A percentile compares a stretch with the other conserved stretches of the same genome.
Conservation (phyloP, 306 rosid genomes). For the Dryas drummondii region DNA sequence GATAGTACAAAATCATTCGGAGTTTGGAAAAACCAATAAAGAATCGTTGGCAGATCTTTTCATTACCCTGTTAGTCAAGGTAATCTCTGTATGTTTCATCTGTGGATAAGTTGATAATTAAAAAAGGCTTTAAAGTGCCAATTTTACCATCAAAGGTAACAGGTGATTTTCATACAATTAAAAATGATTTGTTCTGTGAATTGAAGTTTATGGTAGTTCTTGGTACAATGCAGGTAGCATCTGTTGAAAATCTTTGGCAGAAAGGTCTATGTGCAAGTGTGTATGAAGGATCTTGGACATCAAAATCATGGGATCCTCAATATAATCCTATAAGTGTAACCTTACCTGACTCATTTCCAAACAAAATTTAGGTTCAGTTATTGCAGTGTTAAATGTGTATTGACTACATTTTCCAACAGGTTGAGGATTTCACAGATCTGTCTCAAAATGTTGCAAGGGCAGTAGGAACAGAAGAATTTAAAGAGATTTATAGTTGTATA, state of each 20-base stretch:
- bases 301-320: conserved; percentile 12
- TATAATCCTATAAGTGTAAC: conserved; percentile 10
- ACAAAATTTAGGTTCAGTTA: not conserved
- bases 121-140: not conserved
- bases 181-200: not conserved
- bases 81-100: not conserved
- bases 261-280: conserved; percentile 19
- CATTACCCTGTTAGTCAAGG: conserved; percentile 13
- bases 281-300: conserved; percentile 17
- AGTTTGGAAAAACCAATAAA: conserved; percentile 17
- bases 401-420: conserved; percentile 11
- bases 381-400: not conserved
- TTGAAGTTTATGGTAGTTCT: not conserved
- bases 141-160: not conserved
- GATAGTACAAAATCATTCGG: not conserved
- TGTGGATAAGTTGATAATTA: not conserved
- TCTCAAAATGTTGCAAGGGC: conserved; percentile 18
- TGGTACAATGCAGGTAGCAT: conserved; percentile 4
- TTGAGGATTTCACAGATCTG: conserved; percentile 16
- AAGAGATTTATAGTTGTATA: conserved; percentile 8
- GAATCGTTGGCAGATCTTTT: conserved; percentile 15
- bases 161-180: not conserved
- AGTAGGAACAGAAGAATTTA: conserved; percentile 2
- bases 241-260: conserved; percentile 9
- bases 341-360: not conserved